Conservation (phyloP, 768 basidiomycete genomes). For the Tulasnella sp. region DNA sequence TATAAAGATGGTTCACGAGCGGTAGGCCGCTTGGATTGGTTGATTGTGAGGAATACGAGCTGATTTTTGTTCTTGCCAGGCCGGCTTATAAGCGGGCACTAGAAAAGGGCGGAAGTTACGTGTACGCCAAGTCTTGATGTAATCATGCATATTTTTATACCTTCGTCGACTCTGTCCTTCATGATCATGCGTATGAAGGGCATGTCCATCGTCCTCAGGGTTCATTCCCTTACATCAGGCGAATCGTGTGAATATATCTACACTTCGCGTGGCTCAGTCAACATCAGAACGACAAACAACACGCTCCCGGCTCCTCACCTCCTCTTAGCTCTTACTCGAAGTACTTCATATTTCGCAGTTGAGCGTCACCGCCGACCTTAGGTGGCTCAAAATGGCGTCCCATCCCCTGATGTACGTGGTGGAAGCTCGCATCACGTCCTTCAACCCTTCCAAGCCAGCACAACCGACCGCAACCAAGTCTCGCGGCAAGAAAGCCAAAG, state of each 20-base stretch:
- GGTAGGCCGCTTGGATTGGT: constrained; percentile 45
- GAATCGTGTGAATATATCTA: not conserved
- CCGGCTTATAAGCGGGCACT: constrained; percentile 46
- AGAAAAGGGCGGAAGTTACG: constrained; percentile 42
- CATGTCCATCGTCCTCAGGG: no score
- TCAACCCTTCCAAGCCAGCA: not conserved
- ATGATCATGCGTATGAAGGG: no score
- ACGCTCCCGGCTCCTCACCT: not conserved
- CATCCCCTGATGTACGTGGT: constrained; percentile 8
- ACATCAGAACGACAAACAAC: constrained; percentile 20
- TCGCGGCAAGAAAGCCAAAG: constrained; percentile 25
- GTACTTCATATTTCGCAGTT: not conserved
- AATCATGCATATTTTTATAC: not conserved
- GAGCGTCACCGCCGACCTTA: not conserved
- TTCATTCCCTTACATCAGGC: not conserved
- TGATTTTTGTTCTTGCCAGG: constrained; percentile 36
- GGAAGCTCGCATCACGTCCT: constrained; percentile 2
- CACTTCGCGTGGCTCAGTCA: constrained; percentile 1
- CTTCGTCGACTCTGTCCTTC: not conserved
- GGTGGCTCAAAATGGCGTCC: not conserved
- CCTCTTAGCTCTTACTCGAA: not conserved
- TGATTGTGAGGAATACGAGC: constrained; percentile 16
- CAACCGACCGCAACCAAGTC: not conserved
- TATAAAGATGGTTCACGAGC: constrained; percentile 47
- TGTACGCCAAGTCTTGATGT: constrained; percentile 35